Evolutionary conservation across 164 flowering plant species (phyloP).

Genomic region (Paratinospora sagittata): DNA sequence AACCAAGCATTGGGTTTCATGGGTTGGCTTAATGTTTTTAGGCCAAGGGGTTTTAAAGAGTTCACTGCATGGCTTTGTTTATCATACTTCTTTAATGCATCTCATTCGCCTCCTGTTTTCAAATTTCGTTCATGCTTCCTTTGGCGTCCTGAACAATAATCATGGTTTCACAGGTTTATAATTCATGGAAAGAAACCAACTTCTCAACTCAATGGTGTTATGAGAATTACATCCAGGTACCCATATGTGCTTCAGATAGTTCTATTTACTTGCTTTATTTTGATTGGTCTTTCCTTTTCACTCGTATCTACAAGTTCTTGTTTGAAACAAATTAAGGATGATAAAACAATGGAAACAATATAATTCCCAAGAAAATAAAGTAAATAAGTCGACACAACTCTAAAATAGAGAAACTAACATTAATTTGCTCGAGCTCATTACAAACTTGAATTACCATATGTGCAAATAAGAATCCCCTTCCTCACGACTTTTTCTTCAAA

Average conservation of each 20-base stretch:
- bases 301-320: neutral
- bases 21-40: too few species aligned
- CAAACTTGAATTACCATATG: neutral
- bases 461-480: neutral
- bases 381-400: neutral
- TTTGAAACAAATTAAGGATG: neutral
- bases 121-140: neutral
- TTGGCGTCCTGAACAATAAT: neutral
- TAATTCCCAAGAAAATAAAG: neutral
- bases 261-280: neutral
- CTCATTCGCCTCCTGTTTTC: neutral
- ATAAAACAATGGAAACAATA: neutral
- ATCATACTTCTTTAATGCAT: neutral
- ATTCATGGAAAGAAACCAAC: constrained; percentile 87
- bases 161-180: constrained; percentile 50
- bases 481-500: neutral
- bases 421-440: neutral
- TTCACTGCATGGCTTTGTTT: neutral
- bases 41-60: too few species aligned
- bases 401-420: neutral
- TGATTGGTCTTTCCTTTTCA: too few species aligned
- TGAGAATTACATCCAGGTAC: constrained; percentile 93
- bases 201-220: constrained; percentile 97
- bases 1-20: neutral
- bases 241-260: neutral